These are phyloP conservation scores for Chalaropsis ovoidea DNA, from an alignment of 2,329 filamentous ascomycete species.

Conservation along the genomic window DNA sequence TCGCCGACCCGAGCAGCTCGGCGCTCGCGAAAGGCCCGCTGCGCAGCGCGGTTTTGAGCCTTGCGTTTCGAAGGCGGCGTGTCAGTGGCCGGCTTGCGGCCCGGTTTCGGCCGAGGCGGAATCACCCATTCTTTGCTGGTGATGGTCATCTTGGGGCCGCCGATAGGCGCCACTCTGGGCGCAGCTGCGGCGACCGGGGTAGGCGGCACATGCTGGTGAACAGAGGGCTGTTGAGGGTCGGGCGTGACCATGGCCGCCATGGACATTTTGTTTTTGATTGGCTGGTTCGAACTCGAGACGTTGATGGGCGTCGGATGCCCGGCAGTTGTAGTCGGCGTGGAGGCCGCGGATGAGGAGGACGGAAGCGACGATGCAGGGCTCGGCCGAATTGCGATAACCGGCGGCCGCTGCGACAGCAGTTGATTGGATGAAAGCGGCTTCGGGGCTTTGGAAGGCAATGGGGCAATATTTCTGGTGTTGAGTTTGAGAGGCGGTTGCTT, in stretches of 20 bases:
- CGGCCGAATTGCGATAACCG: conserved; percentile 24
- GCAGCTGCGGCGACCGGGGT: conserved; percentile 7
- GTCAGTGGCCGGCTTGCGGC: conserved; percentile 86
- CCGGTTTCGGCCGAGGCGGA: conserved; percentile 75
- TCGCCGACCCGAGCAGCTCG: conserved; percentile 75
- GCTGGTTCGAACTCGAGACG: conserved; percentile 24
- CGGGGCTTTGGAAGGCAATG: conserved; percentile 17
- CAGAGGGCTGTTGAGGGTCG: conserved; percentile 28
- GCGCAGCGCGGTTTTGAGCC: conserved; percentile 85
- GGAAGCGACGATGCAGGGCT: conserved; percentile 20
- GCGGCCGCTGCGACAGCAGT: conserved; percentile 18
- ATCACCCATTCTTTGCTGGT: conserved; percentile 81
- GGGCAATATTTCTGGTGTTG: conserved; percentile 15
- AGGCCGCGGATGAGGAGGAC: conserved; percentile 28
- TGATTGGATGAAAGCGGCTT: conserved; percentile 4
- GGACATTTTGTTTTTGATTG: conserved; percentile 33
- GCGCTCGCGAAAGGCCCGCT: conserved; percentile 80
- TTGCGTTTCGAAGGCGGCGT: conserved; percentile 89
- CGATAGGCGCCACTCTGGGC: conserved; percentile 28
- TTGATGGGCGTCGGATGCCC: conserved; percentile 33
- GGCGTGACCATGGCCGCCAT: conserved; percentile 42
- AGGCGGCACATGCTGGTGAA: conserved; percentile 18
- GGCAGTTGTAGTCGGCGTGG: conserved; percentile 27
- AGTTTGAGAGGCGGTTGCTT: conserved; percentile 14
- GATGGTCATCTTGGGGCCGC: conserved; percentile 46